Evolutionary conservation across 176 grass and related monocot species (phyloP), one percentile per base, ranked within the genome.

Genomic region (Carex littledalei): DNA sequence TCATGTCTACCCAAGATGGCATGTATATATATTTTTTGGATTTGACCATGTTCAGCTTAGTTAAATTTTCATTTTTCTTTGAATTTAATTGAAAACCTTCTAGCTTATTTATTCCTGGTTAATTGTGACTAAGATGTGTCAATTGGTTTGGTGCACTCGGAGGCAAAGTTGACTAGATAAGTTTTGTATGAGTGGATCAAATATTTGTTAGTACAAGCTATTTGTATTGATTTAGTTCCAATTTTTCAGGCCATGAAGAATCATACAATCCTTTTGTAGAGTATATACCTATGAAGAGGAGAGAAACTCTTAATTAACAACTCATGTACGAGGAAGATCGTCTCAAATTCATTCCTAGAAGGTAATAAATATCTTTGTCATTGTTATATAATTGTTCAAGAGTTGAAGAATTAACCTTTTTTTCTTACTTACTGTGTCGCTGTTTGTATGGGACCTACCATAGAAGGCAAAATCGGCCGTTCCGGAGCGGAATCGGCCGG

Each of bases 221-320:
- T 69, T n/a, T 41, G 45, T 77, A 13, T 31, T 29, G 49, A 53
- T 55, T 31, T 55, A 54, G 12, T 26, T 77, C 56, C 49, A 56
- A 8, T 50, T 80, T 77, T 94, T 78, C 67, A 99, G 96, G 96
- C 61, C 96, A 99, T 86, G 96, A 99, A 92, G 96, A 95, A 84
- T 95, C 93, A 6, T 99, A 99, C 77, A 99, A 99, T 88, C 93
- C 96, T 88, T 95, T 91, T 43, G 55, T 95, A 22, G 96, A 99
- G 87, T 99, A 91, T 73, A 85, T 99, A 85, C 96, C 96, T 82
- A 95, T 16, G 90, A 91, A 95, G 93, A 99, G 84, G 96, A 99
- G 86, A 94, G 94, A 74, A 92, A 95, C 80, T 87, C 90, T 0
- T 99, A 99, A 73, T 0, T 99, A 99, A 67, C 93, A 95, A 85